phyloP scores from a whole-genome alignment of 2,329 filamentous ascomycete species.

The Clarireedia paspali region DNA sequence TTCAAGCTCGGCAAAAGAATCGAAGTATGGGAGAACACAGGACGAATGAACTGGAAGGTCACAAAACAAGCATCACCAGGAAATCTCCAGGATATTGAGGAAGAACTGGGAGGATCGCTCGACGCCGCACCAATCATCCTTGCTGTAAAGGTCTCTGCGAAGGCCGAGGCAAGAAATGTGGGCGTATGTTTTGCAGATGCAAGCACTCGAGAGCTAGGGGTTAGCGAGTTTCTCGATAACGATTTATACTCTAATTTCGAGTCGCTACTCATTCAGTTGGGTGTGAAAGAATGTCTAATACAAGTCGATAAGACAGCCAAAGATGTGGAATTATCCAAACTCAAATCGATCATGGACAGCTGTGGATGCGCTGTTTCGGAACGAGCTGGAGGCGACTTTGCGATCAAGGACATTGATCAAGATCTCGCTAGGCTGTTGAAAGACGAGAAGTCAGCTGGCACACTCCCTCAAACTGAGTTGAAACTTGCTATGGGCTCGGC shows the following conservation, averaged over 20 bases:
- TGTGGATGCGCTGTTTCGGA: conserved; percentile 88
- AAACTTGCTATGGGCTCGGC: conserved; percentile 96
- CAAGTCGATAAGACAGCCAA: conserved; percentile 72
- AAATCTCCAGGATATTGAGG: conserved; percentile 93
- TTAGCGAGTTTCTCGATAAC: conserved; percentile 98
- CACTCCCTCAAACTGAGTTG: conserved; percentile 81
- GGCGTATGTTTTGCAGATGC: conserved; percentile 98
- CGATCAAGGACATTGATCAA: conserved; percentile 88
- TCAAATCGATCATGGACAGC: conserved; percentile 82
- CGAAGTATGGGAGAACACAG: conserved; percentile 77
- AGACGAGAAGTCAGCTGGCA: conserved; percentile 69
- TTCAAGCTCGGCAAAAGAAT: conserved; percentile 86
- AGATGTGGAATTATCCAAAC: conserved; percentile 80
- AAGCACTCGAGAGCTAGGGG: conserved; percentile 87
- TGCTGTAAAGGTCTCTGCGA: conserved; percentile 87
- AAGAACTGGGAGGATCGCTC: conserved; percentile 84
- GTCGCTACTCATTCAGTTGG: conserved; percentile 89
- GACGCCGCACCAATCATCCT: conserved; percentile 91
- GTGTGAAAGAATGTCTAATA: conserved; percentile 89
- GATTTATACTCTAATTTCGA: conserved; percentile 98
- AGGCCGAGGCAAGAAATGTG: conserved; percentile 77
- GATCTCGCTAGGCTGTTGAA: conserved; percentile 82
- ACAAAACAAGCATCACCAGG: conserved; percentile 89
- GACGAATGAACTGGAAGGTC: conserved; percentile 87
- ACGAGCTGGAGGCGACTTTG: conserved; percentile 69